Conservation (phyloP, 2,329 filamentous ascomycete genomes). For the Botryotinia calthae region DNA sequence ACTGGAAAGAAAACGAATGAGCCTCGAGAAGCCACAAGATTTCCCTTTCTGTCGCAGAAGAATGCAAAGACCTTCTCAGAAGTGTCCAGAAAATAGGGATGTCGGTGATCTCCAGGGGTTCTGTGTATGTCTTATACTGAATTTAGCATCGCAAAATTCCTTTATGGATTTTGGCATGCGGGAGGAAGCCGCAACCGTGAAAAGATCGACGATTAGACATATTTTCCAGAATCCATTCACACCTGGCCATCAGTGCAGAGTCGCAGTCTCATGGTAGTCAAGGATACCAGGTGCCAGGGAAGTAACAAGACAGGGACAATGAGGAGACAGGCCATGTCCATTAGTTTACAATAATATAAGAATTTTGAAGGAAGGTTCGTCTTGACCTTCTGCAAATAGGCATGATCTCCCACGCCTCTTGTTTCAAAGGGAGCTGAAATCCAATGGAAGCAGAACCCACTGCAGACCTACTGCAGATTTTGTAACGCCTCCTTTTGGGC, state of each 20-base stretch:
- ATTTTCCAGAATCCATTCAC: constrained; percentile 11
- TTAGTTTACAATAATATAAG: constrained; percentile 7
- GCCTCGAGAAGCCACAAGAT: constrained; percentile 8
- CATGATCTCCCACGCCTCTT: constrained; percentile 15
- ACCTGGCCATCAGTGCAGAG: constrained; percentile 2
- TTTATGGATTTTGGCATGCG: constrained; percentile 8
- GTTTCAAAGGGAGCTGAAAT: constrained; percentile 17
- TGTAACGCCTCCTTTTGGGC: not conserved
- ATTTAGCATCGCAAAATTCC: constrained; percentile 9
- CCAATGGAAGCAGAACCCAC: constrained; percentile 18
- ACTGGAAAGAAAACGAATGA: constrained; percentile 15
- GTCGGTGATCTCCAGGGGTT: constrained; percentile 7
- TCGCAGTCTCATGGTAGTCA: constrained; percentile 18
- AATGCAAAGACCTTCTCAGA: not conserved
- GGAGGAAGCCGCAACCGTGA: constrained; percentile 13
- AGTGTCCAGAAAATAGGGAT: not conserved
- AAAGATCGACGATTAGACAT: constrained; percentile 19
- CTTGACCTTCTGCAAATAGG: constrained; percentile 18
- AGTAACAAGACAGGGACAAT: not conserved
- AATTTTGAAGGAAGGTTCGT: constrained; percentile 14
- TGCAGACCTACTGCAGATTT: constrained; percentile 2
- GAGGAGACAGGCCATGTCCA: constrained; percentile 6
- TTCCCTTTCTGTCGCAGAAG: constrained; percentile 10
- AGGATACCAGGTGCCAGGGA: constrained; percentile 4
- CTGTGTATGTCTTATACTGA: not conserved